Evolutionary conservation across 2,329 filamentous ascomycete species (phyloP).

Genomic region (Claviceps africana): DNA sequence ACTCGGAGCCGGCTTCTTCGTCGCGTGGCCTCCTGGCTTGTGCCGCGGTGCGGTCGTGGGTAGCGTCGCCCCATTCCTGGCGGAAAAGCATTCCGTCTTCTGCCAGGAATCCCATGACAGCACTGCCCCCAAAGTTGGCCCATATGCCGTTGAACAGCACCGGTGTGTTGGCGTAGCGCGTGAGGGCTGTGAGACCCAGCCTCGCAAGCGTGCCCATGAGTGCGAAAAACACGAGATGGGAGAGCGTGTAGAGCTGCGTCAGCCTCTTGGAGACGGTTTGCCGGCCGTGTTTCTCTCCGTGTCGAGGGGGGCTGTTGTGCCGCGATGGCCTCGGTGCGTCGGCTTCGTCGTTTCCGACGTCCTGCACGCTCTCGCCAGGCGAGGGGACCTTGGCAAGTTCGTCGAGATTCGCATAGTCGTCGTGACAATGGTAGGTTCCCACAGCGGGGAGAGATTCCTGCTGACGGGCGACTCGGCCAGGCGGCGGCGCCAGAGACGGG

Average conservation of each 20-base stretch:
- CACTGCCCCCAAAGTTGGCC: conserved; percentile 73
- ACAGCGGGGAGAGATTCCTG: background rate
- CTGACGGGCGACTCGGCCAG: background rate
- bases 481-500: no score
- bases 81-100: conserved; percentile 68
- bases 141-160: conserved; percentile 64
- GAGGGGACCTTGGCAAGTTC: conserved; percentile 3
- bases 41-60: conserved; percentile 23
- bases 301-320: conserved; percentile 4
- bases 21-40: conserved; percentile 18
- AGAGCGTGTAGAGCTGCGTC: conserved; percentile 56
- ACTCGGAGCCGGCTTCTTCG: conserved; percentile 20
- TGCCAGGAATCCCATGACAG: conserved; percentile 73
- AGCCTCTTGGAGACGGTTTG: conserved; percentile 30
- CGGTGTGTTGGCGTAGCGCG: conserved; percentile 64
- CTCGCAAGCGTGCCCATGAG: conserved; percentile 73
- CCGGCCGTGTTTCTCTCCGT: conserved; percentile 3
- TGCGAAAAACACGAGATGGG: conserved; percentile 75
- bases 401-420: background rate
- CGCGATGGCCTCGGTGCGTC: conserved; percentile 5
- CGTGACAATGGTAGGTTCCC: background rate
- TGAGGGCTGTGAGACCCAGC: conserved; percentile 65
- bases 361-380: conserved; percentile 9
- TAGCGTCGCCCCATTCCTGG: conserved; percentile 44
- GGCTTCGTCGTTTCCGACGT: conserved; percentile 5